These are phyloP conservation scores for Prunus kanzakura DNA, from an alignment of 306 rosid genomes.

Conservation along the genomic window DNA sequence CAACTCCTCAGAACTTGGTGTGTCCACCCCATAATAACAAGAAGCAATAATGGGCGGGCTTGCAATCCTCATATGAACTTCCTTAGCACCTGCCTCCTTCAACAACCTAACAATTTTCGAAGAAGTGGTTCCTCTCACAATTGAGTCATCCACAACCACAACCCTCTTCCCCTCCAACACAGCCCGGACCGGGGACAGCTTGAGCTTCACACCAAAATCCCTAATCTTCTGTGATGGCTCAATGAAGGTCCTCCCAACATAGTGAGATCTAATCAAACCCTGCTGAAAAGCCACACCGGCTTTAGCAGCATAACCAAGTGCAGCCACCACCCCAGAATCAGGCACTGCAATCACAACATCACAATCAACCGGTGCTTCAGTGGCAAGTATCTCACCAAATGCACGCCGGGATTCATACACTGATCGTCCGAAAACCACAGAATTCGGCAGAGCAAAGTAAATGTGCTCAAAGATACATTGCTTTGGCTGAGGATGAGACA, in stretches of 20 bases:
- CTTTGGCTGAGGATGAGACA: conserved; percentile 83
- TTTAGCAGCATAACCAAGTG: conserved; percentile 90
- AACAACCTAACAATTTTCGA: conserved; percentile 88
- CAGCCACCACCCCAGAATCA: conserved; percentile 95
- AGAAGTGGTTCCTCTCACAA: conserved; percentile 92
- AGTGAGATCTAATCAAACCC: conserved; percentile 90
- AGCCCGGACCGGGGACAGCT: conserved; percentile 74
- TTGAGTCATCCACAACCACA: conserved; percentile 96
- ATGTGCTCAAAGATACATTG: conserved; percentile 94
- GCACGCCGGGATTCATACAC: conserved; percentile 72
- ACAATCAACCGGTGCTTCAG: conserved; percentile 83
- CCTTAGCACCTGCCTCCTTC: conserved; percentile 92
- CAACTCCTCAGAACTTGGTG: conserved; percentile 91
- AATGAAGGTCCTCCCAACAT: conserved; percentile 95
- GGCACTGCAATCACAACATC: conserved; percentile 97
- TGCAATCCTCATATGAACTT: conserved; percentile 97
- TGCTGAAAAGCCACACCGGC: conserved; percentile 94
- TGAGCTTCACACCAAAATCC: conserved; percentile 86
- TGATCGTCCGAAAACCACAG: conserved; percentile 75
- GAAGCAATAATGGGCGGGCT: conserved; percentile 91
- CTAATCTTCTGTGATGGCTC: conserved; percentile 94
- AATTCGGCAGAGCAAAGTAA: conserved; percentile 87
- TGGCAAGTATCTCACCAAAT: conserved; percentile 85
- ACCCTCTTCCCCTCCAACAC: conserved; percentile 93
- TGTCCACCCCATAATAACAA: conserved; percentile 94